Conservation (phyloP, 2,329 filamentous ascomycete genomes). For the Epichloe hybrida region DNA sequence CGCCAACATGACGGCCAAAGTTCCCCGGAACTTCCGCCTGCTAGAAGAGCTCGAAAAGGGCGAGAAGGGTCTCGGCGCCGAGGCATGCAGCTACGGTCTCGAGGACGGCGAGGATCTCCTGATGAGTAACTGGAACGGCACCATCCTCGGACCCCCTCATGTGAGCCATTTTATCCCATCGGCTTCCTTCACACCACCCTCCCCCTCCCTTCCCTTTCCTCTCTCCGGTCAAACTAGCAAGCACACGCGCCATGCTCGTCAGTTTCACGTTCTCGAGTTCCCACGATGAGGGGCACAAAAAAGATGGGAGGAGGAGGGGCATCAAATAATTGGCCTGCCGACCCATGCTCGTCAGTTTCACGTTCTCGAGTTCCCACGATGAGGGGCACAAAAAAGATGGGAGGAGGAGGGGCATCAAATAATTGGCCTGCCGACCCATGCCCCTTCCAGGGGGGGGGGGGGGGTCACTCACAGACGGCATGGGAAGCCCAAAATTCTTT, state of each 20-base stretch:
- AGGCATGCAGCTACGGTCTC: slow-evolving; percentile 93
- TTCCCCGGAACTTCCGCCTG: slow-evolving; percentile 91
- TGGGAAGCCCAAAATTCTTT: neutral
- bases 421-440: too few relatives aligned
- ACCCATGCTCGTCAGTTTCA: too few relatives aligned
- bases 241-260: too few relatives aligned
- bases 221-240: neutral
- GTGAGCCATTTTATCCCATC: slow-evolving; percentile 31
- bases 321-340: too few relatives aligned
- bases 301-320: too few relatives aligned
- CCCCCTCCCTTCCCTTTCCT: neutral
- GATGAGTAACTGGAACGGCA: slow-evolving; percentile 98
- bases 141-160: slow-evolving; percentile 90
- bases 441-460: too few relatives aligned
- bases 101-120: slow-evolving; percentile 87
- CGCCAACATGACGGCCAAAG: slow-evolving; percentile 34
- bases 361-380: too few relatives aligned
- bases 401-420: too few relatives aligned
- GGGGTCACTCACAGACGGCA: too few relatives aligned
- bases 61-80: slow-evolving; percentile 91
- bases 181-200: neutral
- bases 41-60: slow-evolving; percentile 98
- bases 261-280: too few relatives aligned
- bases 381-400: too few relatives aligned
- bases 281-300: too few relatives aligned